Conservation (phyloP, 2,329 filamentous ascomycete genomes). For the Elsinoe fawcettii region DNA sequence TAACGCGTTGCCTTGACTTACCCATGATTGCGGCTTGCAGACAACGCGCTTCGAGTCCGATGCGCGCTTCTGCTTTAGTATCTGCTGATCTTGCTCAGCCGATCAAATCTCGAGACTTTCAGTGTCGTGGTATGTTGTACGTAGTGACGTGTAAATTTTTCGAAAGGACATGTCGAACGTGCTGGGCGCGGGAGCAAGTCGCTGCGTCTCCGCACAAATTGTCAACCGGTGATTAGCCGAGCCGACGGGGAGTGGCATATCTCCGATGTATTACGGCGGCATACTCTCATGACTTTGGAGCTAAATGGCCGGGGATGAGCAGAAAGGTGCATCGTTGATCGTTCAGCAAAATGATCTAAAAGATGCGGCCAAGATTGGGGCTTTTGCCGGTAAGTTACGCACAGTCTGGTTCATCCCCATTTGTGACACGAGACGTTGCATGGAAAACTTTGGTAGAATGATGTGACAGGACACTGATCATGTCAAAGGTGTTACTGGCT, state of each 20-base stretch:
- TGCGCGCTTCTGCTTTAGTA: slow-evolving; percentile 17
- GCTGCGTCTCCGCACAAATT: slow-evolving; percentile 3
- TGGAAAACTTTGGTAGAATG: neutral
- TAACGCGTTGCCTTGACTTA: slow-evolving; percentile 24
- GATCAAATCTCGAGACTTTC: slow-evolving; percentile 8
- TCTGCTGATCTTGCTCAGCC: slow-evolving; percentile 8
- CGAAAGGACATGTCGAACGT: neutral
- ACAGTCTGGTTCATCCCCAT: neutral
- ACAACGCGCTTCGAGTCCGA: slow-evolving; percentile 16
- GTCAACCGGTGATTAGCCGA: neutral
- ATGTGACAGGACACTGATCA: neutral
- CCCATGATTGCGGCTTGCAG: slow-evolving; percentile 48
- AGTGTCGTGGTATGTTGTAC: neutral
- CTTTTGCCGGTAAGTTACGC: slow-evolving; percentile 15
- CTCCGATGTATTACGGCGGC: neutral
- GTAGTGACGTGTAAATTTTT: slow-evolving; percentile 12
- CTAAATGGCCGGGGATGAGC: neutral
- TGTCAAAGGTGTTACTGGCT: slow-evolving; percentile 54
- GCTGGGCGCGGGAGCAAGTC: slow-evolving; percentile 1
- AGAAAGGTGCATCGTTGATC: neutral
- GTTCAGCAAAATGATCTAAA: neutral
- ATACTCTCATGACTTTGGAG: neutral
- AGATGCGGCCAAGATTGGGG: slow-evolving; percentile 15
- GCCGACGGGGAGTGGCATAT: neutral
- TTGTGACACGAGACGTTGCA: neutral